Percentiles rank a stretch among this genome's conserved stretches.
Conservation (phyloP, 176 grass and related monocot species). For the Coix lacrymajobi region DNA sequence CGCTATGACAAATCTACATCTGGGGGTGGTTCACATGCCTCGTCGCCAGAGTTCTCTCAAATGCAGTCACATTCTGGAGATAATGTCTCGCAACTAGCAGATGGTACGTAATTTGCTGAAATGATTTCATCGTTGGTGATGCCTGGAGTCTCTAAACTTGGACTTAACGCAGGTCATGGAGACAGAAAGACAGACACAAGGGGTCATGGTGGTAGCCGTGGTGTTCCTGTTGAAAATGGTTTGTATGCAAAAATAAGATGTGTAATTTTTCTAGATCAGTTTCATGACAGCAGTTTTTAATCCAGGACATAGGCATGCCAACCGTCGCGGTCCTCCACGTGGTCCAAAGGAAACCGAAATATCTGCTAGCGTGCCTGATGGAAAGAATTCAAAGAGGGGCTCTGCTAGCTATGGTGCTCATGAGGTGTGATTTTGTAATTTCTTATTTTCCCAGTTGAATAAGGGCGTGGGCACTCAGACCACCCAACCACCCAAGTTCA, state of each 20-base stretch:
- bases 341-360: slow-evolving; percentile 70
- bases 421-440: slow-evolving; percentile 59
- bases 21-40: slow-evolving; percentile 28
- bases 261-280: background rate
- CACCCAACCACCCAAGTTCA: background rate
- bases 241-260: slow-evolving; percentile 18
- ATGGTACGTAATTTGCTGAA: slow-evolving; percentile 36
- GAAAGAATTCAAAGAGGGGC: slow-evolving; percentile 71
- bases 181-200: slow-evolving; percentile 77
- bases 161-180: slow-evolving; percentile 39
- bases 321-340: slow-evolving; percentile 60
- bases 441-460: background rate
- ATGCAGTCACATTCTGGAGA: slow-evolving; percentile 43
- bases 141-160: background rate
- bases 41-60: slow-evolving; percentile 36
- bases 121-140: background rate
- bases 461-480: background rate
- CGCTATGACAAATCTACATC: slow-evolving; percentile 57
- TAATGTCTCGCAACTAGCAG: slow-evolving; percentile 42
- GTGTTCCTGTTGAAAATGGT: slow-evolving; percentile 78
- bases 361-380: slow-evolving; percentile 56
- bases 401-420: slow-evolving; percentile 65
- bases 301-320: slow-evolving; percentile 74
- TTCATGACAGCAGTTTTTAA: slow-evolving; percentile 13
- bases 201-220: slow-evolving; percentile 48